Base-by-base conservation (phyloP, 1,139 yeast species). In the Suhomyces coccinellae region DNA sequence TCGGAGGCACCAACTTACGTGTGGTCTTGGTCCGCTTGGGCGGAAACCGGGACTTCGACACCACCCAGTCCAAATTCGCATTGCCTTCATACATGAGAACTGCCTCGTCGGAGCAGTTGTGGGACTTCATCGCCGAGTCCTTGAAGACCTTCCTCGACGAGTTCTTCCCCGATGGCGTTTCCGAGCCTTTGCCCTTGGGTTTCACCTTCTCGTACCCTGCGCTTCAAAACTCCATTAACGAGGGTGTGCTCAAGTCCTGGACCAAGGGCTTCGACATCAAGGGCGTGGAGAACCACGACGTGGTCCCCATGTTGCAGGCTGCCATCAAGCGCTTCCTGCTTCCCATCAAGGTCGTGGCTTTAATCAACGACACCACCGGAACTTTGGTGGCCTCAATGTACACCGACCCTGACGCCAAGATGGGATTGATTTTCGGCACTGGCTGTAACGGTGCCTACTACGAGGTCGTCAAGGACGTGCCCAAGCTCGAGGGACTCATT, bases 401-500 rank as follows among this genome's bases (percentile, higher is more conserved):
- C 72, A 80, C 95, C 46, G 97, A 93, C 62, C 82, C 93, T 31
- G 82, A 82, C 57, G 83, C 97, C 54, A 85, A 85, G 67, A 87
- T 91, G 95, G 99, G 98, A 50, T 82, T 90, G 62, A 93, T 93
- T 58, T 93, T 90, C 64, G 99, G 99, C 62, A 93, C 99, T 46
- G 99, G 99, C 53, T 90, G 95, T 74, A 93, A 93, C 67, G 98
- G 95, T 63, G 98, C 99, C 44, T 93, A 93, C 75, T 93, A 83
- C 69, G 99, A 93, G 59, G 72, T 73, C 35, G 85, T 83, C 46
- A 66, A 74, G 46, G 81, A 82, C 59, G 84, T 93, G 61, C 95
- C 95, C 53, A 93, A 93, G 73, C 79, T 93, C 56, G 82, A 82
- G 58, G 96, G 95, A 46, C 73, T 69, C 57, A 66, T 85, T 48